phyloP scores from a whole-genome alignment of 1,139 yeast genomes.

The Lodderomyces oxycetoniae region DNA sequence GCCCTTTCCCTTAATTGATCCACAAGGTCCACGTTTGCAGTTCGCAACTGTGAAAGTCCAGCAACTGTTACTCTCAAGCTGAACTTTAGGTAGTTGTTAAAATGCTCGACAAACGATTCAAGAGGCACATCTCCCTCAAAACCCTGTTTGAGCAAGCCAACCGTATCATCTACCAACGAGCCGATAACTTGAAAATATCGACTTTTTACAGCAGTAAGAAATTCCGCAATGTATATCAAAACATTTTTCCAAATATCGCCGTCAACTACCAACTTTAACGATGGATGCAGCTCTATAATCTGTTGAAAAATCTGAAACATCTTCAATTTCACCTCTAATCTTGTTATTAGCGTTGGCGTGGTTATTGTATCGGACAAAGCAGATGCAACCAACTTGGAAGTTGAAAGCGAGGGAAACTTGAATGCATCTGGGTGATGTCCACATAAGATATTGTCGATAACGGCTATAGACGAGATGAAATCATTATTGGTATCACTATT shows the following conservation, averaged over 20 bases:
- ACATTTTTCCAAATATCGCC: conserved; percentile 9
- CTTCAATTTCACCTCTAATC: too few species aligned
- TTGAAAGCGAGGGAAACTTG: conserved; percentile 1
- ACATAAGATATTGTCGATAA: conserved; percentile 1
- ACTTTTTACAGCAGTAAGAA: conserved; percentile 1
- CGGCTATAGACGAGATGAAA: not conserved
- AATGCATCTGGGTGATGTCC: conserved; percentile 1
- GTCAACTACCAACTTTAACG: too few species aligned
- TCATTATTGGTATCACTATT: not conserved
- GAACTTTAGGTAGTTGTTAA: not conserved
- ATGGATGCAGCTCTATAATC: too few species aligned
- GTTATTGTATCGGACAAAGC: too few species aligned
- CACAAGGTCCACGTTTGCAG: conserved; percentile 10
- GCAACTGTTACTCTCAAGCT: not conserved
- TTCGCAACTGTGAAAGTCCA: not conserved
- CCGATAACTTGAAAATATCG: not conserved
- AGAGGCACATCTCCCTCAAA: conserved; percentile 1
- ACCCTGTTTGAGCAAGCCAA: not conserved
- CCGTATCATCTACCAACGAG: not conserved
- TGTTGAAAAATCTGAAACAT: too few species aligned
- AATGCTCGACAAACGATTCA: conserved; percentile 1
- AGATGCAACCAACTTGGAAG: conserved; percentile 1
- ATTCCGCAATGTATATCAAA: conserved; percentile 9
- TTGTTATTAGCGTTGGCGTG: too few species aligned
- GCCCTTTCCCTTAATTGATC: conserved; percentile 36